Evolutionary conservation across 148 eudicot genomes (phyloP).

Genomic region (Amaranthus palmeri): DNA sequence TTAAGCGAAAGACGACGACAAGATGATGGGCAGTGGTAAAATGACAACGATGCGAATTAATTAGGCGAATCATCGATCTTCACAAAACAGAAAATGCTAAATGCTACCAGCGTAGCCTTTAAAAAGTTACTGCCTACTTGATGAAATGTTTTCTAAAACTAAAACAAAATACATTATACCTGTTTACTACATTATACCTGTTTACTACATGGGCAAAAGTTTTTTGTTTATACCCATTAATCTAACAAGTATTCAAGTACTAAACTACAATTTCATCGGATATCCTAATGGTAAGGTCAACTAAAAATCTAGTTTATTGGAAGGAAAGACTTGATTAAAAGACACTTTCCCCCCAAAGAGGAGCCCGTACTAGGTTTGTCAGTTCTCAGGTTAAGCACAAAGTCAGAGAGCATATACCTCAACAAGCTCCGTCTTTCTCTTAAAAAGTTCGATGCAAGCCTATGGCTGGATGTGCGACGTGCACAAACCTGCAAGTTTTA

Average conservation of each 20-base stretch:
- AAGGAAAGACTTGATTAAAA: too few relatives aligned
- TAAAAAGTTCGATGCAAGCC: conserved; percentile 55
- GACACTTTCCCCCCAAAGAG: too few relatives aligned
- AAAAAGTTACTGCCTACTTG: too few relatives aligned
- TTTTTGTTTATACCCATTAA: too few relatives aligned
- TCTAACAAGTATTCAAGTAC: not conserved
- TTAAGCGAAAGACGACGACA: too few relatives aligned
- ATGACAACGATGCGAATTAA: not conserved
- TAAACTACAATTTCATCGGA: not conserved
- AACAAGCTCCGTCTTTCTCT: conserved; percentile 31
- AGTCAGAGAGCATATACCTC: conserved; percentile 38
- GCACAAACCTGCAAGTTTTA: conserved; percentile 27
- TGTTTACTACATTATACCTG: too few relatives aligned
- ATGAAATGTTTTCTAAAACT: too few relatives aligned
- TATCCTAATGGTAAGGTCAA: too few relatives aligned
- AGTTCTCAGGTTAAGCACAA: not conserved
- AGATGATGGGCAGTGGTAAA: not conserved
- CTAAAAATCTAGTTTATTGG: not conserved
- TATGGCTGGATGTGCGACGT: conserved; percentile 32
- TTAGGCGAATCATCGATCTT: not conserved
- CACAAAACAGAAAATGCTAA: too few relatives aligned
- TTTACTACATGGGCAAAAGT: too few relatives aligned
- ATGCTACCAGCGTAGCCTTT: too few relatives aligned
- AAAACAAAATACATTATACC: too few relatives aligned
- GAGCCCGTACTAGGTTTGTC: not conserved